phyloP scores from a whole-genome alignment of 2,329 filamentous ascomycete genomes.

The Botrytis fabae region DNA sequence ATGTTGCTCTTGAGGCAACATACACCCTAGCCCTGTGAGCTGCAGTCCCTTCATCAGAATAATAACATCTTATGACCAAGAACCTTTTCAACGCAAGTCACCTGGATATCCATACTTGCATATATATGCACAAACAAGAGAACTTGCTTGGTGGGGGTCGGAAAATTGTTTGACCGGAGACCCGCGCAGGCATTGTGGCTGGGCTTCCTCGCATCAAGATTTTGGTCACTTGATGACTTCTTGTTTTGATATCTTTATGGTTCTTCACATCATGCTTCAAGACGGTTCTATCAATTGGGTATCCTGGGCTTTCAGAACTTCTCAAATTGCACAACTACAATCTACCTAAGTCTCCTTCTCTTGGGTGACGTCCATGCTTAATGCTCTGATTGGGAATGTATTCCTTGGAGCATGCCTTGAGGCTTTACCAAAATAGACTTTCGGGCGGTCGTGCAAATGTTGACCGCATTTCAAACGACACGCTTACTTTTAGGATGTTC shows the following conservation, averaged over 20 bases:
- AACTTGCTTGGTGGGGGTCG: not conserved
- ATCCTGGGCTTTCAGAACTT: not conserved
- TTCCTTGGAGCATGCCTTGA: not conserved
- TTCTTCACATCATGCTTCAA: not conserved
- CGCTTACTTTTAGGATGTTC: too few species aligned
- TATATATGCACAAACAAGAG: not conserved
- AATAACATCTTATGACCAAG: not conserved
- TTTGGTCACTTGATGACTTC: not conserved
- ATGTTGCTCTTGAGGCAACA: not conserved
- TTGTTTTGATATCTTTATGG: not conserved
- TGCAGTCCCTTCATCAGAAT: not conserved
- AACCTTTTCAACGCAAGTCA: not conserved
- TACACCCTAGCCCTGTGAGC: not conserved
- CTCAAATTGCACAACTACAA: not conserved
- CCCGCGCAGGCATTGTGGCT: not conserved
- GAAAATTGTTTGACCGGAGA: not conserved
- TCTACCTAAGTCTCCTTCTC: too few species aligned
- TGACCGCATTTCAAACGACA: not conserved
- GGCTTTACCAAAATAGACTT: not conserved
- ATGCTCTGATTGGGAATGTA: not conserved
- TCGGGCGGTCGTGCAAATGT: constrained; percentile 1
- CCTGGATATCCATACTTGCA: not conserved
- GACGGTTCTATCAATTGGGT: not conserved
- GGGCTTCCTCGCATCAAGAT: not conserved
- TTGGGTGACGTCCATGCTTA: not conserved